Evolutionary conservation across 1,284 basidiomycete genomes (phyloP).

Genomic region (Baeospora myosura): DNA sequence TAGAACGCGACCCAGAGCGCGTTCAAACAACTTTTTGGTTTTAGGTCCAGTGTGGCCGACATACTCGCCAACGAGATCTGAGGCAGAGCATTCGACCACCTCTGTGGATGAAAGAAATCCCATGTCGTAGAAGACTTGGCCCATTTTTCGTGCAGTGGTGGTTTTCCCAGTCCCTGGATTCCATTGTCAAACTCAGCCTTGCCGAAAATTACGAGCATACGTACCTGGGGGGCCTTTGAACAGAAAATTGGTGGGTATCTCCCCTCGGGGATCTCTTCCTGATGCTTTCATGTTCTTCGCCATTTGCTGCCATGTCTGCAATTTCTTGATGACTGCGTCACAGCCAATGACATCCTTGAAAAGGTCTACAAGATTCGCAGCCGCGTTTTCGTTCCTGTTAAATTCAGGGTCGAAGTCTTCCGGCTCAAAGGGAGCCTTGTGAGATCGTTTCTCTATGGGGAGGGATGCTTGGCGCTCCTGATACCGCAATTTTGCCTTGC

Average conservation of each 20-base stretch:
- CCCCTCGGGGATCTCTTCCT: constrained; percentile 35
- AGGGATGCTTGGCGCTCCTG: constrained; percentile 35
- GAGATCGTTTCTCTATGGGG: constrained; percentile 22
- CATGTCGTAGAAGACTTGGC: constrained; percentile 61
- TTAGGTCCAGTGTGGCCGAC: constrained; percentile 66
- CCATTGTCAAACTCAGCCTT: neutral
- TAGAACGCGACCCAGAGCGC: constrained; percentile 54
- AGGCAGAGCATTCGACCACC: constrained; percentile 57
- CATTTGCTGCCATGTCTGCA: constrained; percentile 45
- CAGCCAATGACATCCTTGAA: constrained; percentile 59
- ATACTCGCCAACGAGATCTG: constrained; percentile 59
- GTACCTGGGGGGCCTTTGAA: constrained; percentile 67
- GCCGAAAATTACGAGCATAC: constrained; percentile 5
- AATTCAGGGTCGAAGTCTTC: constrained; percentile 58
- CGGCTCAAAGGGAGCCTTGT: constrained; percentile 44
- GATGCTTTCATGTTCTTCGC: constrained; percentile 34
- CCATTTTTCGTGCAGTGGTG: constrained; percentile 43
- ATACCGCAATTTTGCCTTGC: constrained; percentile 43
- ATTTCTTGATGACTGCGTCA: constrained; percentile 41
- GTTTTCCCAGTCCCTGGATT: constrained; percentile 41
- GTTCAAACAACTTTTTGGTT: constrained; percentile 47
- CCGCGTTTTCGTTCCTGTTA: constrained; percentile 39
- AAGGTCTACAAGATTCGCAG: constrained; percentile 42
- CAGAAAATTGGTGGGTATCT: constrained; percentile 59
- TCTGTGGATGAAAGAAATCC: constrained; percentile 47